Evolutionary conservation across 164 flowering plant genomes (phyloP).

Genomic region (Vitis rotundifolia): DNA sequence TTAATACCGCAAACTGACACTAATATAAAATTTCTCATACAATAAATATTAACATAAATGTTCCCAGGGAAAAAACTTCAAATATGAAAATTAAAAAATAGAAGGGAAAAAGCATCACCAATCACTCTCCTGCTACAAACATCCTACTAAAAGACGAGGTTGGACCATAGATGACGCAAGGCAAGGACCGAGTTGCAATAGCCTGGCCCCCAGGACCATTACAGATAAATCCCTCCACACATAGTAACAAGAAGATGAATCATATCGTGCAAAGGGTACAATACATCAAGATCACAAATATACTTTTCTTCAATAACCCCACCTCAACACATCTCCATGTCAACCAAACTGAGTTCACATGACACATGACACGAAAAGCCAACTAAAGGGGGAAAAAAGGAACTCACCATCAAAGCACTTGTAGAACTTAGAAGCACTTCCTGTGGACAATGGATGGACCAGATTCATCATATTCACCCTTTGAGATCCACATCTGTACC

Average conservation of each 20-base stretch:
- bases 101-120: slow-evolving; percentile 17
- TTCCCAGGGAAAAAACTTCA: slow-evolving; percentile 13
- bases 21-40: slow-evolving; percentile 30
- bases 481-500: slow-evolving; percentile 51
- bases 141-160: slow-evolving; percentile 22
- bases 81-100: slow-evolving; percentile 11
- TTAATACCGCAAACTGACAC: slow-evolving; percentile 26
- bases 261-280: neutral
- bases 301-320: slow-evolving; percentile 13
- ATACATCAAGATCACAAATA: slow-evolving; percentile 16
- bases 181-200: slow-evolving; percentile 1
- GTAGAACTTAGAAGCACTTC: slow-evolving; percentile 42
- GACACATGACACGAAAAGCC: slow-evolving; percentile 36
- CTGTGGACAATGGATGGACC: slow-evolving; percentile 57
- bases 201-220: slow-evolving; percentile 10
- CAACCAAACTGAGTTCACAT: slow-evolving; percentile 28
- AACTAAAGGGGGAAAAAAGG: slow-evolving; percentile 25
- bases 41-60: slow-evolving; percentile 33
- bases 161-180: slow-evolving; percentile 17
- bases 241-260: neutral
- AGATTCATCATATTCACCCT: slow-evolving; percentile 54
- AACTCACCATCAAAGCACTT: slow-evolving; percentile 32
- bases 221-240: slow-evolving; percentile 1
- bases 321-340: slow-evolving; percentile 18
- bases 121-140: slow-evolving; percentile 31